phyloP scores from a whole-genome alignment of 106 monocot genomes.

The Chionographis japonica region DNA sequence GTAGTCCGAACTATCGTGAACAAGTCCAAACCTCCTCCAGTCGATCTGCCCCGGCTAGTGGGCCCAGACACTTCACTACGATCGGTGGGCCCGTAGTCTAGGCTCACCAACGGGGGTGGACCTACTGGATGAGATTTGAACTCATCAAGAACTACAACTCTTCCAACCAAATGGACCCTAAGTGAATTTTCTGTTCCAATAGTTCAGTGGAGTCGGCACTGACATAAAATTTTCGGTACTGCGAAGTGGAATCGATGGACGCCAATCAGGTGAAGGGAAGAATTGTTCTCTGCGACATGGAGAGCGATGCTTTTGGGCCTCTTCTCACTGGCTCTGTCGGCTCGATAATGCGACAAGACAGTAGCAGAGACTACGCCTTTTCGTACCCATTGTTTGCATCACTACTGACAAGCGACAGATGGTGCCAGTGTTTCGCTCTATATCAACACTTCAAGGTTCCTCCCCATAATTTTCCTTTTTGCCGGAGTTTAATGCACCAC shows the following conservation, averaged over 20 bases:
- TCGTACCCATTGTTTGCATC: conserved; percentile 11
- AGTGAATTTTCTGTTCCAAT: too few species aligned
- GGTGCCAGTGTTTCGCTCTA: conserved; percentile 5
- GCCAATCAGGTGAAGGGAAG: conserved; percentile 16
- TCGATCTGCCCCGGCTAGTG: too few species aligned
- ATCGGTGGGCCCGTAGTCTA: too few species aligned
- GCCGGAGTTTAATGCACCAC: too few species aligned
- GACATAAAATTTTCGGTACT: conserved; percentile 5
- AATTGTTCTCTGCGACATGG: conserved; percentile 16
- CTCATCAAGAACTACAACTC: too few species aligned
- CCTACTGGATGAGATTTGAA: too few species aligned
- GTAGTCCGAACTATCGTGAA: too few species aligned
- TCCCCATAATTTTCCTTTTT: background rate
- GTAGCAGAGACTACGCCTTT: conserved; percentile 3
- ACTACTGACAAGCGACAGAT: background rate
- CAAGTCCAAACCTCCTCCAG: too few species aligned
- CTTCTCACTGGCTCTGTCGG: conserved; percentile 14
- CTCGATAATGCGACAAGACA: conserved; percentile 11
- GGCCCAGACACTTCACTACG: too few species aligned
- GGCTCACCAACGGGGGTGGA: too few species aligned
- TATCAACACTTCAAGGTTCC: conserved; percentile 13
- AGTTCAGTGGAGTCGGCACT: too few species aligned
- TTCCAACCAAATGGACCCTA: too few species aligned
- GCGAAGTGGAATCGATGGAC: conserved; percentile 10
- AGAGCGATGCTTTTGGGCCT: conserved; percentile 6